phyloP scores from a whole-genome alignment of 225 moss, liverwort and hornwort genomes.

The Straminergon stramineum region DNA sequence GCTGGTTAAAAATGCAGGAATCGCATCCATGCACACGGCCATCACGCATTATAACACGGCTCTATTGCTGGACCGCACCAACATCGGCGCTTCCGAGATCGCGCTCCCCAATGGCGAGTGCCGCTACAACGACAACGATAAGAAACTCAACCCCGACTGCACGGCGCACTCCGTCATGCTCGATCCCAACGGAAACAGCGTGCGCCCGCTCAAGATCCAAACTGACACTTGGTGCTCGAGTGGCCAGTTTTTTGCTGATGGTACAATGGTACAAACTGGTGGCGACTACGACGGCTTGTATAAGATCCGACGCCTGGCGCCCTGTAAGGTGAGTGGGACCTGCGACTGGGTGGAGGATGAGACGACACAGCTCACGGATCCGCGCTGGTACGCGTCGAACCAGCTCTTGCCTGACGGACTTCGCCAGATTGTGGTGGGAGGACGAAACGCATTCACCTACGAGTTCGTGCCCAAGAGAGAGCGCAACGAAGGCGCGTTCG shows the following conservation, averaged over 20 bases:
- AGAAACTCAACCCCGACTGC: neutral
- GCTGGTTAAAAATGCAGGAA: constrained; percentile 7
- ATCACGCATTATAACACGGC: constrained; percentile 22
- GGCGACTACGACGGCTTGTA: constrained; percentile 14
- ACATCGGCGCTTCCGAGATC: constrained; percentile 31
- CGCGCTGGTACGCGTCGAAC: constrained; percentile 34
- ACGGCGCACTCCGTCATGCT: constrained; percentile 43
- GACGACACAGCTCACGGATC: neutral
- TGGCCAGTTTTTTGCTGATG: constrained; percentile 32
- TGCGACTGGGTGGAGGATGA: constrained; percentile 42
- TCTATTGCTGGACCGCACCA: constrained; percentile 27
- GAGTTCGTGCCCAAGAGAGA: constrained; percentile 18
- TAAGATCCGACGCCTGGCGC: constrained; percentile 9
- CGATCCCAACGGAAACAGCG: neutral
- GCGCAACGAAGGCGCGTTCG: neutral
- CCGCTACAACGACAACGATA: neutral
- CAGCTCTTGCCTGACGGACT: constrained; percentile 26
- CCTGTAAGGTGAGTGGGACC: neutral
- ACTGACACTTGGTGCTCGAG: constrained; percentile 54
- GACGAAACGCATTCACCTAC: neutral
- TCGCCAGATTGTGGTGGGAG: constrained; percentile 20
- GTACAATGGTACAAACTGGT: constrained; percentile 38
- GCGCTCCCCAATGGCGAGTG: constrained; percentile 14
- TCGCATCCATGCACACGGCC: constrained; percentile 39
- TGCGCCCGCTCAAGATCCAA: constrained; percentile 17